Percentiles rank a stretch among this genome's conserved stretches.
These are phyloP conservation scores for Capsella bursapastoris DNA, from an alignment of 345 rosid genomes.

Conservation along the genomic window DNA sequence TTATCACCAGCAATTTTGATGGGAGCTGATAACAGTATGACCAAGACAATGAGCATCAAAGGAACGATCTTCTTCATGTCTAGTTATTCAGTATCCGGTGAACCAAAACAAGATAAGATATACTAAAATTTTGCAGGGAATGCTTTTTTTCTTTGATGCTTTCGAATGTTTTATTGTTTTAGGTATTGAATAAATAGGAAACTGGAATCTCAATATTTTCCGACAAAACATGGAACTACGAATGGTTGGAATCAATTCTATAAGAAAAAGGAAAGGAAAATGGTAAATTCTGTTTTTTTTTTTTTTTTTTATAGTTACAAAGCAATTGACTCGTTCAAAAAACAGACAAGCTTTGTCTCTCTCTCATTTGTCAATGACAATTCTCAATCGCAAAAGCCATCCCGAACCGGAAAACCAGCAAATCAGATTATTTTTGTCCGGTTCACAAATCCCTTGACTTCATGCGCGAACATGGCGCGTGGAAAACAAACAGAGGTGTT, in stretches of 20 bases:
- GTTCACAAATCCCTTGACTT: conserved; percentile 53
- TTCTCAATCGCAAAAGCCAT: conserved; percentile 32
- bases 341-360: background rate
- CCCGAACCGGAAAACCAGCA: conserved; percentile 72
- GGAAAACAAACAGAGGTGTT: conserved; percentile 5
- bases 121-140: background rate
- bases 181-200: background rate
- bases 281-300: conserved; percentile 1
- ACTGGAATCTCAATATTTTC: background rate
- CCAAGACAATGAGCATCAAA: background rate
- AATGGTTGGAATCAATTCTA: conserved; percentile 17
- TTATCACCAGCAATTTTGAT: conserved; percentile 9
- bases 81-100: background rate
- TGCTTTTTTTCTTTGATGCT: background rate
- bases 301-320: background rate
- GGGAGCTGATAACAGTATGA: conserved; percentile 3
- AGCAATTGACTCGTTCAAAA: conserved; percentile 9
- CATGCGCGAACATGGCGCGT: conserved; percentile 28
- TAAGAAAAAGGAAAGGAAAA: background rate
- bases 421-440: conserved; percentile 57
- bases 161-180: background rate
- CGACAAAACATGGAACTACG: conserved; percentile 1
- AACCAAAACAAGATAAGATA: background rate
- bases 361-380: no score
- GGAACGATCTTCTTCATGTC: conserved; percentile 10